Evolutionary conservation across 192 early-diverging fungal species (phyloP).

Genomic region (Thamnidium elegans): DNA sequence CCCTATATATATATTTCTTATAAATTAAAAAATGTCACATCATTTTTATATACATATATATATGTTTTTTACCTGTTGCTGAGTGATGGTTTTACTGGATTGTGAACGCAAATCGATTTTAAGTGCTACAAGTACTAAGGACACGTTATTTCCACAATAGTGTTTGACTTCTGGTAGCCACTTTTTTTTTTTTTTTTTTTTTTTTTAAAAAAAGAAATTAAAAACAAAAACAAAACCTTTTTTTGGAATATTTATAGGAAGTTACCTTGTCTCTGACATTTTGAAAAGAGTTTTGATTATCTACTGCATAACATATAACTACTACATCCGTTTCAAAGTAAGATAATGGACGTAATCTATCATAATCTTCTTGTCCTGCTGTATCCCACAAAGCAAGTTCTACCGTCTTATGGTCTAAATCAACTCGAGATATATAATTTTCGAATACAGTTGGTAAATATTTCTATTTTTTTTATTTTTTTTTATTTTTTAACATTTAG

Average conservation of each 20-base stretch:
- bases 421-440: constrained; percentile 16
- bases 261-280: constrained; percentile 15
- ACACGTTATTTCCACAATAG: constrained; percentile 10
- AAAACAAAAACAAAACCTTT: background rate
- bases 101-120: constrained; percentile 14
- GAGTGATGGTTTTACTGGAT: constrained; percentile 2
- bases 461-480: constrained; percentile 5
- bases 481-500: no score
- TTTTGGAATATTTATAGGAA: background rate
- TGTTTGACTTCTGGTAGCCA: constrained; percentile 14
- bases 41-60: background rate
- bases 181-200: no score
- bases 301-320: constrained; percentile 13
- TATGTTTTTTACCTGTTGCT: background rate
- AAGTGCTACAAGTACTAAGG: background rate
- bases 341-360: constrained; percentile 12
- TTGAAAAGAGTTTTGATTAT: constrained; percentile 15
- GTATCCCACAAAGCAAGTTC: constrained; percentile 25
- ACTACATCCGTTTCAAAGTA: constrained; percentile 14
- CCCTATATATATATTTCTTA: background rate
- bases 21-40: no score
- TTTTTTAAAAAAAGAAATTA: background rate
- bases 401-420: constrained; percentile 12
- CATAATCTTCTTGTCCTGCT: constrained; percentile 14
- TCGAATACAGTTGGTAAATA: constrained; percentile 25